Evolutionary conservation across 129 eudicot species (phyloP), one percentile per base, ranked within the genome.

Genomic region (Flaveria bidentis): DNA sequence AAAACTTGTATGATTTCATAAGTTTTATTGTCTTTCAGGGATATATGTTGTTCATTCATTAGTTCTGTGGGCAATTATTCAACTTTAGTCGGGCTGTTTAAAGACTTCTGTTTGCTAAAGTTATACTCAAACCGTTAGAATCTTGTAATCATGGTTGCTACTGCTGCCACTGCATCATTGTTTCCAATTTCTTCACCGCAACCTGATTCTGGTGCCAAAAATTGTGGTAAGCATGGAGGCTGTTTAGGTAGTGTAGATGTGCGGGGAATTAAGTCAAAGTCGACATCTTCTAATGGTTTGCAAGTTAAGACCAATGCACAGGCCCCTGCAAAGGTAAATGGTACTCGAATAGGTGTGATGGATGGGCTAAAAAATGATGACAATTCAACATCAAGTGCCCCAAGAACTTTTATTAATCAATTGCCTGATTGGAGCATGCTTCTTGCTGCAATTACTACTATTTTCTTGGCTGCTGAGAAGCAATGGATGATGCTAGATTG

Each of bases 381-480:
- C 22, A 90, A 76, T 53, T 62, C 81, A 15, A 36, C 85, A 14
- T 91, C 93, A 14, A 86, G 87, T 82, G 89, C 96, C 6, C 94
- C 97, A 0, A 87, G 99, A 83, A 94, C 99, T 36, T 94, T 94
- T 73, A 94, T 94, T 76, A 94, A 94, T 74, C 96, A 89, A 44
- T 78, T 94, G 63, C 99, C 99, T 55, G 99, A 94, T 82, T 94
- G 99, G 99, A 89, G 99, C 81, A 94, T 94, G 99, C 97, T 94
- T 16, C 97, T 94, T 74, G 99, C 97, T 83, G 99, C 99, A 11
- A 94, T 94, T 33, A 94, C 99, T 0, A 94, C 99, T 7, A 84
- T 94, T 41, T 94, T 94, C 78, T 85, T 94, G 87, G 99, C 99
- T 51, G 99, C 99, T 8, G 99, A 94, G 76, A 94, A 94, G 86